A percentile compares a stretch with the other conserved stretches of the same genome.
phyloP scores from a whole-genome alignment of 2,329 filamentous ascomycete species.

The Colletotrichum trifolii region DNA sequence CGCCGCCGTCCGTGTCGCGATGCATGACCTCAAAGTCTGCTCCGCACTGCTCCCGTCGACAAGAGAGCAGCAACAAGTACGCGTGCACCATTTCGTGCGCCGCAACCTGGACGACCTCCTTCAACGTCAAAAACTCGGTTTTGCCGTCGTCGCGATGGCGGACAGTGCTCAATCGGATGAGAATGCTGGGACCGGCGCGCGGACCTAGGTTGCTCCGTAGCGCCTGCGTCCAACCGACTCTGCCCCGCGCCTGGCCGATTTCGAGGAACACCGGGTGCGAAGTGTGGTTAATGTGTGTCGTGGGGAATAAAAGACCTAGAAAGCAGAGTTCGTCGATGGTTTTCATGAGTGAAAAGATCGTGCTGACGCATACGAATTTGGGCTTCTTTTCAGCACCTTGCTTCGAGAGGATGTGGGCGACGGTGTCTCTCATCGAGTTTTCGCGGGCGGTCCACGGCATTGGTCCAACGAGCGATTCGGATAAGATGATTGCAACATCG shows the following conservation, averaged over 20 bases:
- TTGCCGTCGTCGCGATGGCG: slow-evolving; percentile 18
- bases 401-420: slow-evolving; percentile 21
- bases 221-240: slow-evolving; percentile 32
- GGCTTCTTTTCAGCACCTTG: slow-evolving; percentile 21
- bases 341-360: slow-evolving; percentile 29
- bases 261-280: slow-evolving; percentile 29
- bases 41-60: slow-evolving; percentile 22
- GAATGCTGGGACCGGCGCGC: slow-evolving; percentile 14
- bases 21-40: slow-evolving; percentile 30
- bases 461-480: slow-evolving; percentile 23
- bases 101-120: slow-evolving; percentile 45
- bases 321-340: slow-evolving; percentile 30
- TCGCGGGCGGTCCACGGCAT: slow-evolving; percentile 23
- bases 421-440: slow-evolving; percentile 11
- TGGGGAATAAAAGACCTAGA: slow-evolving; percentile 25
- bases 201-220: slow-evolving; percentile 7
- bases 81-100: slow-evolving; percentile 41
- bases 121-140: slow-evolving; percentile 37
- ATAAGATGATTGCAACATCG: slow-evolving; percentile 27
- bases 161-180: slow-evolving; percentile 34
- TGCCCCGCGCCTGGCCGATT: slow-evolving; percentile 26
- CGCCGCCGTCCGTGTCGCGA: slow-evolving; percentile 20
- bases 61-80: slow-evolving; percentile 31
- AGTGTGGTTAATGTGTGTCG: slow-evolving; percentile 24
- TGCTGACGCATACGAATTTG: slow-evolving; percentile 10